Evolutionary conservation across 1,284 basidiomycete genomes (phyloP).

Genomic region (Megacollybia platyphylla): DNA sequence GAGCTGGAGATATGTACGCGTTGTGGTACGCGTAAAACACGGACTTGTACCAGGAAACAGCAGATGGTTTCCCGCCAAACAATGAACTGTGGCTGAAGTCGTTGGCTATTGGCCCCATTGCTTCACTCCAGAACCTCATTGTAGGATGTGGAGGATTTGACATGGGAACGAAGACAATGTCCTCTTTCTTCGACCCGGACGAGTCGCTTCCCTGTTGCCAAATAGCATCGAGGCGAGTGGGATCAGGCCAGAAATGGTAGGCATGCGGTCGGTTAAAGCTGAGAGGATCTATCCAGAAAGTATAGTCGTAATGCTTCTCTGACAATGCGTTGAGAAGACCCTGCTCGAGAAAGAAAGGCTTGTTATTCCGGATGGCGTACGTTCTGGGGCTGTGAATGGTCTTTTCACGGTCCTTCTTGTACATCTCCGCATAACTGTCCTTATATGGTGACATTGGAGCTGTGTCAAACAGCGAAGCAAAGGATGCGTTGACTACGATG

Average conservation of each 20-base stretch:
- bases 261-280: constrained; percentile 28
- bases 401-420: constrained; percentile 27
- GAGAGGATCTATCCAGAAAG: constrained; percentile 42
- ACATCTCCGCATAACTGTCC: constrained; percentile 25
- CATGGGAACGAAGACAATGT: constrained; percentile 33
- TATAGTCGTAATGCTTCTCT: constrained; percentile 27
- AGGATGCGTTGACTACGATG: constrained; percentile 32
- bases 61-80: constrained; percentile 31
- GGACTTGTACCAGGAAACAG: constrained; percentile 27
- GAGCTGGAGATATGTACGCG: constrained; percentile 20
- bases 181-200: constrained; percentile 16
- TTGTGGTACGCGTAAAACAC: constrained; percentile 37
- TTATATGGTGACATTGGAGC: constrained; percentile 24
- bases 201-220: constrained; percentile 20
- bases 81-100: constrained; percentile 45
- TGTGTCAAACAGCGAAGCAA: constrained; percentile 28
- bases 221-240: constrained; percentile 21
- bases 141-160: constrained; percentile 16
- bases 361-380: constrained; percentile 41
- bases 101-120: constrained; percentile 31
- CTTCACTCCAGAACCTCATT: constrained; percentile 25
- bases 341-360: constrained; percentile 33
- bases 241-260: constrained; percentile 31
- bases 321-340: constrained; percentile 17
- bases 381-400: constrained; percentile 28